Evolutionary conservation across 306 rosid species (phyloP), one percentile per base, ranked within the genome.

Genomic region (Cucurbita pepo): DNA sequence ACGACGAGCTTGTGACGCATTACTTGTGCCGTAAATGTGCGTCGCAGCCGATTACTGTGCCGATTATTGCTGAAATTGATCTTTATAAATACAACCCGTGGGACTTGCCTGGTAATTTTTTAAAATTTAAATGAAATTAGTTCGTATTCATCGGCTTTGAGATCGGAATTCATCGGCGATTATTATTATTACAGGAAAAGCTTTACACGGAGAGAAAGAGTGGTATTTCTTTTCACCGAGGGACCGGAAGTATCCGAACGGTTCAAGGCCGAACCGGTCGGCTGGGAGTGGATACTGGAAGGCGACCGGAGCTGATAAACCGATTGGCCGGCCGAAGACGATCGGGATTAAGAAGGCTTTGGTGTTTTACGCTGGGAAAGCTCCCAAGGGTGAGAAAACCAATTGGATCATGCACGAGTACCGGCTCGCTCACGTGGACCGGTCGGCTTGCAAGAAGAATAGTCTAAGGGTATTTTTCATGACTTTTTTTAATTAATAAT

Each of bases 321-420:
- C 99, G 8, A 95, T 95, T 10, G 96, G 97, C 4, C 50, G 76
- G 1, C 99, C 97, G 1, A 91, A 91, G 72, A 81, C 99, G 66
- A 87, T 89, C 9, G 99, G 97, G 53, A 95, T 95, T 25, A 95
- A 95, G 79, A 95, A 95, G 81, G 99, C 99, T 7, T 18, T 95
- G 87, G 99, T 95, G 11, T 95, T 95, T 65, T 95, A 95, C 70
- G 70, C 95, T 0, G 97, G 99, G 5, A 95, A 95, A 78, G 97
- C 99, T 0, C 99, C 96, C 0, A 86, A 83, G 74, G 99, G 97
- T 3, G 99, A 91, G 75, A 95, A 95, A 74, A 89, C 92, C 51
- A 95, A 95, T 80, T 95, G 99, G 99, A 95, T 95, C 47, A 91
- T 95, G 99, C 99, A 95, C 70, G 97, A 95, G 76, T 95, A 95